Conservation (phyloP, 139 green algal genomes). For the Micractinium conductrix region DNA sequence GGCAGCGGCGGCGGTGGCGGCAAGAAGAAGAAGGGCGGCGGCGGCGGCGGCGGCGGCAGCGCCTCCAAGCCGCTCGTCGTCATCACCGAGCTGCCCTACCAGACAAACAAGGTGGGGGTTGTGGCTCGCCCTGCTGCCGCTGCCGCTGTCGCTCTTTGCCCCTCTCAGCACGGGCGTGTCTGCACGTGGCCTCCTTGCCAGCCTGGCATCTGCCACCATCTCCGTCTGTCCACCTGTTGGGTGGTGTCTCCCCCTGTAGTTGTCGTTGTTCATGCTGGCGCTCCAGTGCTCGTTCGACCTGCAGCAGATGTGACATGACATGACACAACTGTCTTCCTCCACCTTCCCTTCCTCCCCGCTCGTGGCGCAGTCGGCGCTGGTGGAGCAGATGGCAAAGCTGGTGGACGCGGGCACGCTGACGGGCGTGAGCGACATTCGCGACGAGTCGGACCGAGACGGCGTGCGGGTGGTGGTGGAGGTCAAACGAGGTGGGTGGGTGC, state of each 20-base stretch:
- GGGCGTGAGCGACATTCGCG: conserved; percentile 89
- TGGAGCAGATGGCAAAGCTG: conserved; percentile 83
- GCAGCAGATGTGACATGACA: no score
- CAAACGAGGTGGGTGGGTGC: conserved; percentile 56
- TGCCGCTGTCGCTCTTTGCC: no score
- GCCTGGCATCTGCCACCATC: no score
- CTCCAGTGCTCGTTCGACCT: no score
- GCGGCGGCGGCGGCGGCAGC: background rate
- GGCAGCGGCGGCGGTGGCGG: conserved; percentile 62
- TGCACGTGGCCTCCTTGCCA: no score
- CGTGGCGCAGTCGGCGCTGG: conserved; percentile 75
- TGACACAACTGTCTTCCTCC: no score
- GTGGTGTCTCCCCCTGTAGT: no score
- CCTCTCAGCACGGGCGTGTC: no score
- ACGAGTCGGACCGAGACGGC: conserved; percentile 93
- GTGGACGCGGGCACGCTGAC: conserved; percentile 76
- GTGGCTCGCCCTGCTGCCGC: no score
- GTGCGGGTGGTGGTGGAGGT: conserved; percentile 95
- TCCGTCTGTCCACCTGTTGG: no score
- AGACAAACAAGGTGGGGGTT: conserved; percentile 89
- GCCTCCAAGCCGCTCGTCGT: conserved; percentile 68
- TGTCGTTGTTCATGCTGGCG: no score
- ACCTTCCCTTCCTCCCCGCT: no score
- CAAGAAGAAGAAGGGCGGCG: background rate
- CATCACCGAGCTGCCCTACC: conserved; percentile 93